These are phyloP conservation scores for Paratrimastix pyriformis DNA, from an alignment of 78 protist species.

Conservation along the genomic window DNA sequence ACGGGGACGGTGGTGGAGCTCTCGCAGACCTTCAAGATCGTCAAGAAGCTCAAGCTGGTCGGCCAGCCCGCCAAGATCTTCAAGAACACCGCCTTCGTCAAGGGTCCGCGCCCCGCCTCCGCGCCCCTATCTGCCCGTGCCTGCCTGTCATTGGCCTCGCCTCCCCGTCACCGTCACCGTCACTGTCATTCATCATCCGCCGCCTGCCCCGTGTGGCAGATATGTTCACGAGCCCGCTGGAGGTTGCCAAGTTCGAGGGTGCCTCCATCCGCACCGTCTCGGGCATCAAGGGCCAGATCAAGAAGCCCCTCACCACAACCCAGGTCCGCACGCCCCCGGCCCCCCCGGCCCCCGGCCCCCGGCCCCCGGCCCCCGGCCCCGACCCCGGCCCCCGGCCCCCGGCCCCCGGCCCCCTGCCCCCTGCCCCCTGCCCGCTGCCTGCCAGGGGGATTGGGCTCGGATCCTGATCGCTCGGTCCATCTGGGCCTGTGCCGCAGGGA, in stretches of 20 bases:
- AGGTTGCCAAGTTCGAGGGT: slow-evolving; percentile 89
- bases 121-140: slow-evolving; percentile 5
- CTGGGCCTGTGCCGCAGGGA: background rate
- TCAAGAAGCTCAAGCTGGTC: slow-evolving; percentile 91
- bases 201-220: too few relatives aligned
- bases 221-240: slow-evolving; percentile 66
- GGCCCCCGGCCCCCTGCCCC: too few relatives aligned
- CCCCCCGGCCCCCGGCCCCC: too few relatives aligned
- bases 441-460: too few relatives aligned
- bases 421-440: background rate
- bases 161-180: too few relatives aligned
- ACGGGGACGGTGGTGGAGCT: slow-evolving; percentile 84
- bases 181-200: too few relatives aligned
- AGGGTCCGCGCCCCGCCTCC: slow-evolving; percentile 21
- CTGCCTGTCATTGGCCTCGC: too few relatives aligned
- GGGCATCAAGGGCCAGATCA: slow-evolving; percentile 92
- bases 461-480: background rate
- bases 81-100: slow-evolving; percentile 89
- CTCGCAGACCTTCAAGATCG: slow-evolving; percentile 57
- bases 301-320: slow-evolving; percentile 58
- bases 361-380: too few relatives aligned
- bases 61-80: slow-evolving; percentile 78
- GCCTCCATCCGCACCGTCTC: slow-evolving; percentile 94
- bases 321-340: background rate
- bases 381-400: too few relatives aligned